Base-by-base conservation (phyloP, 495 filamentous ascomycete species). In the Podospora anserina region DNA sequence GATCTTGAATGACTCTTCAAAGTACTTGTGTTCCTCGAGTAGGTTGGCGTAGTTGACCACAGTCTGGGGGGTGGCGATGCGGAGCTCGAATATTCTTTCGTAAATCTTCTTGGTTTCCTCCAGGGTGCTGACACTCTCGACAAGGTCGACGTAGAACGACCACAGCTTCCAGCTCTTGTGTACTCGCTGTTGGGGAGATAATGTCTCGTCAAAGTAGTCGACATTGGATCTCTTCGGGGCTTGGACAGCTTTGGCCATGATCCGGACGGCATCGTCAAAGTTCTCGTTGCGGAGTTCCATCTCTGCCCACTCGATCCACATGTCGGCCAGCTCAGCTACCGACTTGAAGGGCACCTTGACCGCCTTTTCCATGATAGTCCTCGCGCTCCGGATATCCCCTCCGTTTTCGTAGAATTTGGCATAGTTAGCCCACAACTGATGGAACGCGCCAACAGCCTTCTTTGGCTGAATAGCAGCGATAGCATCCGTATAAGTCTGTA, bases 81-180 rank as follows among this genome's bases (percentile, higher is more conserved):
- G 91, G 54, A 99, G 89, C 78, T 99, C 96, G 78, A 99, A 99
- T 73, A 98, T 97, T 62, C 96, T 85, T 71, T 98, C 95, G 78
- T 99, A 99, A 18, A 98, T 88, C 76, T 91, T 93, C 75, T 88
- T 90, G 13, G 95, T 98, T 79, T 98, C 94, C 11, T 97, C 94
- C 3, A 98, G 80, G 0, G 91, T 92, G 67, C 90, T 88, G 19
- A 97, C 93, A 79, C 92, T 95, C 77, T 99, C 95, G 13, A 99
- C 94, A 0, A 99, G 86, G 79, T 99, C 95, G 54, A 99, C 94
- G 73, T 99, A 99, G 85, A 98, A 99, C 83, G 92, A 95, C 95
- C 95, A 99, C 16, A 99, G 80, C 78, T 98, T 99, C 96, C 96
- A 99, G 76, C 92, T 96, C 84, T 98, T 99, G 80, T 99, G 96